Percentiles rank a stretch among this genome's conserved stretches.
Conservation (phyloP, 441 rosid species). For the Omphalea diandra region DNA sequence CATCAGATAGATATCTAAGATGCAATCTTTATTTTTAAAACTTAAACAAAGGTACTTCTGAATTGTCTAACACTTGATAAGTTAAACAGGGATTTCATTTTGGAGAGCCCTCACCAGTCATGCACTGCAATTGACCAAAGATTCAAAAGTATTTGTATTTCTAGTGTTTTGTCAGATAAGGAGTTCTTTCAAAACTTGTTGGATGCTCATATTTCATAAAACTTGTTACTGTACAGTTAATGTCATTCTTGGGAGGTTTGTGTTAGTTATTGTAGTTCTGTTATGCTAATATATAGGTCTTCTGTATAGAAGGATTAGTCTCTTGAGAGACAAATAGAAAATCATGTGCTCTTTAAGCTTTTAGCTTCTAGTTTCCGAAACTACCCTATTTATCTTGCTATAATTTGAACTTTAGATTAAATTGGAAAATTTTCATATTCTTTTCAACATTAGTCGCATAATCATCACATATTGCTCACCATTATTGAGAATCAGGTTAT, state of each 20-base stretch:
- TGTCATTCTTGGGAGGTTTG: neutral
- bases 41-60: too few relatives aligned
- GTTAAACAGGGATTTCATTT: neutral
- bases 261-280: neutral
- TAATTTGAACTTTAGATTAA: neutral
- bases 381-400: neutral
- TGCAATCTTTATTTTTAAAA: too few relatives aligned
- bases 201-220: neutral
- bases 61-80: too few relatives aligned
- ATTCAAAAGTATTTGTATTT: neutral
- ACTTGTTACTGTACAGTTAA: neutral
- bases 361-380: neutral
- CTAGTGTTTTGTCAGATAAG: neutral
- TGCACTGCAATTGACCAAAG: neutral
- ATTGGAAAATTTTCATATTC: neutral
- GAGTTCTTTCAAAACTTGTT: neutral
- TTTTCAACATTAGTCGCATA: neutral
- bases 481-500: neutral
- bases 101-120: neutral
- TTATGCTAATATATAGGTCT: neutral
- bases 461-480: neutral
- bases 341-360: neutral
- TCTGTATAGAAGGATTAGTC: neutral
- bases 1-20: neutral
- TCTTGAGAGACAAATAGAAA: neutral